Base-by-base conservation (phyloP, 345 rosid species). In the Theobroma cacao region DNA sequence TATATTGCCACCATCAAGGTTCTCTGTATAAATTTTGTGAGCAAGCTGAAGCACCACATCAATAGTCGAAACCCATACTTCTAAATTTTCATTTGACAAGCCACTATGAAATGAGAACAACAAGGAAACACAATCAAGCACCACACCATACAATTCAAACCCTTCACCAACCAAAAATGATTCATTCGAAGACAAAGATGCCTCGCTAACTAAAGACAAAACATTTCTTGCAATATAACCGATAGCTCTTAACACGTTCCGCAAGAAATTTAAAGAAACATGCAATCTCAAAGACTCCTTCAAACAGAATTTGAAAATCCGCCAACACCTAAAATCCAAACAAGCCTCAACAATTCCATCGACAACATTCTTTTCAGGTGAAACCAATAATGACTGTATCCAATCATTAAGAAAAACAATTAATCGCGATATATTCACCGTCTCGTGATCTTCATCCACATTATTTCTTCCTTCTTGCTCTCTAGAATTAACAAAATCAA, bases 291-390 rank as follows among this genome's bases (percentile, higher is more conserved):
- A 74, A 52, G 97, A 85, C 80, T 90, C 87, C 66, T 90, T 87
- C 85, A 96, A 82, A 78, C 95, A 94, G 73, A 91, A 94, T 72
- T 85, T 87, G 74, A 96, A 89, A 76, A 94, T 80, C 56, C 84
- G 82, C 98, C 99, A 96, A 78, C 95, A 92, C 81, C 95, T 91
- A 33, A 74, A 83, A 84, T 96, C 97, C 80, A 91, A 84, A 79
- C 86, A 87, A 15, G 88, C 78, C 53, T 79, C 85, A 50, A 81
- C 18, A 63, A 30, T 76, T 28, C 75, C 80, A 62, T 79, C 78
- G 28, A 65, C 65, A 75, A 55, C 71, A 65, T 87, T 89, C 84
- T 87, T 89, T 62, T 89, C 86, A 0, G 82, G 63, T 0, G 88
- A 82, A 72, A 89, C 79, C 82, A 96, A 85, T 75, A 89, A 66